phyloP scores from a whole-genome alignment of 31 red algal species.

The Odonthalia washingtoniensis region DNA sequence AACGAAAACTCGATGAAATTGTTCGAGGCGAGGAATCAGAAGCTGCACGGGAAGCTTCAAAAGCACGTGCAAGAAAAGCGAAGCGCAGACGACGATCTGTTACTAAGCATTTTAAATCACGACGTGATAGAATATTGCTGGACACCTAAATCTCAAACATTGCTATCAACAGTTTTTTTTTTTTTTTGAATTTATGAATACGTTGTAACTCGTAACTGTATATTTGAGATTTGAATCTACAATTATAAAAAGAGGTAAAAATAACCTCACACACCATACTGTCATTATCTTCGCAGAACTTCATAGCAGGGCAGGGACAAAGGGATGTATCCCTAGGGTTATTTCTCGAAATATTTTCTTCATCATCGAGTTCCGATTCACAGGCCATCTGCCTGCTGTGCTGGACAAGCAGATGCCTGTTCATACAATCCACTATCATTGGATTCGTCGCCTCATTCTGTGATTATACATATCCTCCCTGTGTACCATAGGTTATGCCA shows the following conservation, averaged over 20 bases:
- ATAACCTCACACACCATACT: not conserved
- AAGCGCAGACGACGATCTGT: constrained; percentile 66
- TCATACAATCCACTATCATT: too few species aligned
- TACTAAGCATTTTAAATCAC: constrained; percentile 92
- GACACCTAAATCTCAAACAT: not conserved
- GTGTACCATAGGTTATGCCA: too few species aligned
- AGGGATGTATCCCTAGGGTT: too few species aligned
- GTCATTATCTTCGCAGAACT: not conserved
- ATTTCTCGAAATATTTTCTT: too few species aligned
- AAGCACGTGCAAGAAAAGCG: constrained; percentile 82
- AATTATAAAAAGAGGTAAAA: not conserved
- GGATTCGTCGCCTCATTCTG: too few species aligned
- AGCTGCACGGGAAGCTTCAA: constrained; percentile 62
- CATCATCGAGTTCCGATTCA: too few species aligned
- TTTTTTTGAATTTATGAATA: not conserved
- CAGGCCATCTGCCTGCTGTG: too few species aligned
- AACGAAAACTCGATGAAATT: constrained; percentile 77
- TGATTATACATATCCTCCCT: too few species aligned
- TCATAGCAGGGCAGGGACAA: too few species aligned
- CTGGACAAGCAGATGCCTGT: too few species aligned
- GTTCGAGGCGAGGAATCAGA: constrained; percentile 74
- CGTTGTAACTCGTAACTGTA: too few species aligned
- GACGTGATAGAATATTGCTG: constrained; percentile 64
- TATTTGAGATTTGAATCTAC: constrained; percentile 1
- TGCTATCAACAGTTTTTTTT: not conserved